These are phyloP conservation scores for Cladosporium sphaerospermum DNA, from an alignment of 2,329 filamentous ascomycete species.

Conservation along the genomic window DNA sequence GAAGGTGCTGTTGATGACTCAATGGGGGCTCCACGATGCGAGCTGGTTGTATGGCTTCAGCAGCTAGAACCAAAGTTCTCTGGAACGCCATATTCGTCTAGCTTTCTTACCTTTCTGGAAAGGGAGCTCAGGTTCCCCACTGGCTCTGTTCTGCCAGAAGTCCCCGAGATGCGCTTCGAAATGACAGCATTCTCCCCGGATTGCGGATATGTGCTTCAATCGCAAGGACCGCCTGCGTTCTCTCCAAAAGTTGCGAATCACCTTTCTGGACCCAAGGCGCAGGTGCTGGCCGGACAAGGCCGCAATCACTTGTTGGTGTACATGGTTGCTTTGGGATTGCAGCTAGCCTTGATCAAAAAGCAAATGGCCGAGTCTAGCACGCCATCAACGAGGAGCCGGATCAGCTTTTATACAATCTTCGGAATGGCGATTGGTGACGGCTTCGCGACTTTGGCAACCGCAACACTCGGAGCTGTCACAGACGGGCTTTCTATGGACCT, in stretches of 20 bases:
- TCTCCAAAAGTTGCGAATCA: constrained; percentile 47
- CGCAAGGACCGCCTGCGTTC: constrained; percentile 52
- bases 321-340: constrained; percentile 43
- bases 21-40: constrained; percentile 67
- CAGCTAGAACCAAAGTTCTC: constrained; percentile 37
- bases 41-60: constrained; percentile 82
- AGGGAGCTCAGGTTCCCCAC: constrained; percentile 54
- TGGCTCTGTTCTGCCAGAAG: constrained; percentile 47
- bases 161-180: constrained; percentile 52
- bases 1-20: constrained; percentile 47
- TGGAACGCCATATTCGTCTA: constrained; percentile 17
- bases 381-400: constrained; percentile 56
- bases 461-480: constrained; percentile 51
- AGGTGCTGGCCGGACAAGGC: constrained; percentile 43
- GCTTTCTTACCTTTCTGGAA: constrained; percentile 48
- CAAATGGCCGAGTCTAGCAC: constrained; percentile 61
- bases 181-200: constrained; percentile 59
- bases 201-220: constrained; percentile 59
- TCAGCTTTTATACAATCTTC: constrained; percentile 59
- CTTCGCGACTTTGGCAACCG: constrained; percentile 48
- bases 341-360: constrained; percentile 52
- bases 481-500: constrained; percentile 51
- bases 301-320: constrained; percentile 50
- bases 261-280: constrained; percentile 51
- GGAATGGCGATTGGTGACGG: constrained; percentile 57